These are phyloP conservation scores for Colletotrichum australisinense DNA, from an alignment of 2,329 filamentous ascomycete species.

Conservation along the genomic window DNA sequence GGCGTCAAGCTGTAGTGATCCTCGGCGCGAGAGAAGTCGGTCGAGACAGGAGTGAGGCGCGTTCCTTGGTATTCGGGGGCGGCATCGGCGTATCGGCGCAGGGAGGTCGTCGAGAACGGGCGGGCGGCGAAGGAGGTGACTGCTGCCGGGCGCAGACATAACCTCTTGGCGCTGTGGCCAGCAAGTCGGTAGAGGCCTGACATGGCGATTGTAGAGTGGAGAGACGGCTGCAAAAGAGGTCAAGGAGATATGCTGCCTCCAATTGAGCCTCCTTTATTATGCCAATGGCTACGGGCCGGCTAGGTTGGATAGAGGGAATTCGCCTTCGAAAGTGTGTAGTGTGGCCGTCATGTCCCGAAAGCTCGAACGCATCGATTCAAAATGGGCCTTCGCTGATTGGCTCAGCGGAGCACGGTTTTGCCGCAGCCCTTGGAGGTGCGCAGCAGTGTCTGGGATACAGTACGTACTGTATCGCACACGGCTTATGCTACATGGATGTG, in stretches of 20 bases:
- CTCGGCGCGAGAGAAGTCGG: conserved; percentile 67
- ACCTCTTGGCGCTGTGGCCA: conserved; percentile 75
- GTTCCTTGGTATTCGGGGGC: conserved; percentile 63
- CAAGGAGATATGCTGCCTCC: conserved; percentile 36
- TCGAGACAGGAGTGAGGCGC: conserved; percentile 73
- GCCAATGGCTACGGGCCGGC: conserved; percentile 35
- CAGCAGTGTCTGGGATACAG: neutral
- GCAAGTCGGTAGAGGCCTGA: conserved; percentile 79
- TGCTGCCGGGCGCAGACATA: conserved; percentile 64
- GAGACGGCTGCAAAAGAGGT: conserved; percentile 44
- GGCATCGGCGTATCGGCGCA: conserved; percentile 72
- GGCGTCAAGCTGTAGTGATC: conserved; percentile 61
- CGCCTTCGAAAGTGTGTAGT: conserved; percentile 33
- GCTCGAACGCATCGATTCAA: conserved; percentile 31
- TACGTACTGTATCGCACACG: conserved; percentile 12
- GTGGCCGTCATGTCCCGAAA: conserved; percentile 36
- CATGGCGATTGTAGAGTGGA: conserved; percentile 63
- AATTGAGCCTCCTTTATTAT: conserved; percentile 38
- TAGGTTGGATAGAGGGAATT: conserved; percentile 35
- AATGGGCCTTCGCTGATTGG: conserved; percentile 32
- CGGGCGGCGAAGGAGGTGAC: conserved; percentile 55
- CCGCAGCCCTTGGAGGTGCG: neutral
- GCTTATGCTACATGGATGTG: conserved; percentile 10
- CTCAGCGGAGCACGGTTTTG: conserved; percentile 15
- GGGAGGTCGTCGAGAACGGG: conserved; percentile 73